These are phyloP conservation scores for Peterozyma toletana DNA, from an alignment of 805 yeast species.

Conservation along the genomic window DNA sequence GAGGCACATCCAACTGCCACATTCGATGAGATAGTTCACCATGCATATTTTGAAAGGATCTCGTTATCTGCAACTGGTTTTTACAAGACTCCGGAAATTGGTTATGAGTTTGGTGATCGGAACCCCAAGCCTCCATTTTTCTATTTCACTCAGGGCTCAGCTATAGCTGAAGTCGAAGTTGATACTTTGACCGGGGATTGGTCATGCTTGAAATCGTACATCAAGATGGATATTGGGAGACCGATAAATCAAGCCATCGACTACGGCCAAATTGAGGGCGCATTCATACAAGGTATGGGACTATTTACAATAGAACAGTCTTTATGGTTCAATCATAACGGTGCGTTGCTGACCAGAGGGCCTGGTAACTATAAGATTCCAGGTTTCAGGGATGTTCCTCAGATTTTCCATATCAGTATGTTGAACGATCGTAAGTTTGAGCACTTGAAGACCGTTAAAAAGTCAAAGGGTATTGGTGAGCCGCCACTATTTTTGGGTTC, in stretches of 20 bases:
- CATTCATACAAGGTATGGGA: slow-evolving; percentile 43
- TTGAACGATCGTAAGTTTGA: slow-evolving; percentile 31
- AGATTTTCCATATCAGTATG: slow-evolving; percentile 32
- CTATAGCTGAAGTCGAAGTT: slow-evolving; percentile 33
- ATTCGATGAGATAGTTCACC: slow-evolving; percentile 31
- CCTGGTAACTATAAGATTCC: slow-evolving; percentile 46
- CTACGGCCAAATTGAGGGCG: slow-evolving; percentile 45
- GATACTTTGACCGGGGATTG: slow-evolving; percentile 43
- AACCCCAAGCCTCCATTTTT: slow-evolving; percentile 38
- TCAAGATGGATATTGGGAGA: slow-evolving; percentile 42
- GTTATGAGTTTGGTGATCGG: slow-evolving; percentile 31
- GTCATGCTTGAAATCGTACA: slow-evolving; percentile 31
- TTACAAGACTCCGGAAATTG: slow-evolving; percentile 43
- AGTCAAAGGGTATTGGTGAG: slow-evolving; percentile 42
- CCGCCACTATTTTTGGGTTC: slow-evolving; percentile 41
- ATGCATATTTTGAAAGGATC: slow-evolving; percentile 37
- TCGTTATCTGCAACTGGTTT: slow-evolving; percentile 41
- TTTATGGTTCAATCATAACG: slow-evolving; percentile 33
- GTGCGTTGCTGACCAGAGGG: slow-evolving; percentile 35
- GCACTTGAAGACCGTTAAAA: slow-evolving; percentile 35
- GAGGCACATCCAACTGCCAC: slow-evolving; percentile 27
- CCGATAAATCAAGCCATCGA: slow-evolving; percentile 41
- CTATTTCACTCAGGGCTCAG: slow-evolving; percentile 40
- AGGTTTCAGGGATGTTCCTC: slow-evolving; percentile 41
- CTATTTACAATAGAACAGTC: slow-evolving; percentile 41